Base-by-base conservation (phyloP, 257 asterid genomes). In the Primulina eburnea region DNA sequence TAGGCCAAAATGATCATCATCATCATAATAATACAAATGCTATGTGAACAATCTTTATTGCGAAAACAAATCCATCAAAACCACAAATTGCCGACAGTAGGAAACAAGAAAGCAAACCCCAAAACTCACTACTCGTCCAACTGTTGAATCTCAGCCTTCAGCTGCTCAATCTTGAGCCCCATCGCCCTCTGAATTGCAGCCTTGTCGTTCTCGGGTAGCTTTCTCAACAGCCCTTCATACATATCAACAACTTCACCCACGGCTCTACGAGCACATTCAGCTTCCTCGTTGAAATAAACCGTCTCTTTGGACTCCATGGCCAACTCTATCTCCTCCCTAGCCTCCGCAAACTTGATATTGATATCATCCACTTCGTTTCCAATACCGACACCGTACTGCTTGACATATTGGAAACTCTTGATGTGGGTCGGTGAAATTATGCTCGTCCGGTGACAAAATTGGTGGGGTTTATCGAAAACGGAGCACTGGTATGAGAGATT, bases 241-340 rank as follows among this genome's bases (percentile, higher is more conserved):
- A 89, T 50, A 33, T 80, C 90, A 32, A 94, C 76, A 24, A 88
- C 97, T 58, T 89, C 96, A 17, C 73, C 71, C 53, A 88, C 99
- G 24, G 93, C 96, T 33, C 73, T 83, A 72, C 99, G 99, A 3
- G 99, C 99, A 64, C 96, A 94, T 69, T 86, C 96, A 52, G 97
- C 97, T 84, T 93, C 97, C 67, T 93, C 97, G 67, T 94, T 83
- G 68, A 94, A 91, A 73, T 94, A 94, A 55, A 91, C 95, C 0
- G 99, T 91, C 72, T 94, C 99, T 52, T 94, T 91, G 7, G 97
- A 89, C 18, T 91, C 97, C 97, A 94, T 67, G 10, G 99, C 99
- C 55, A 94, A 77, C 21, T 94, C 99, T 67, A 94, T 85, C 89
- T 94, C 99, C 83, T 94, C 99, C 68, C 99, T 83, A 10, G 99